Evolutionary conservation across 2,329 filamentous ascomycete genomes (phyloP).

Genomic region (Capronia coronata): DNA sequence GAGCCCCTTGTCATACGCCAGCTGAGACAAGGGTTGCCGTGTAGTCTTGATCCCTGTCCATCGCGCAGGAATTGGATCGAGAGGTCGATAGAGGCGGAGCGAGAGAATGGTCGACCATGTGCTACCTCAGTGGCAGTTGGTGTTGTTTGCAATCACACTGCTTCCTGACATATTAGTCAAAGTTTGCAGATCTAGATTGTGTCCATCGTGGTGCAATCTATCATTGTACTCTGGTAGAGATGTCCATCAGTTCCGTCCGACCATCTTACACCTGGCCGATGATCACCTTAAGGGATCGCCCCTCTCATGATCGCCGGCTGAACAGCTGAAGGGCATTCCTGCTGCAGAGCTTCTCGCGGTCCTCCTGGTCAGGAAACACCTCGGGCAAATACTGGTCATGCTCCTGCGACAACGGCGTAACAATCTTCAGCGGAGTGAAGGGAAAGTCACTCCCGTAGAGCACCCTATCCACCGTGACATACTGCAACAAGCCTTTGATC

Average conservation of each 20-base stretch:
- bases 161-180: no score
- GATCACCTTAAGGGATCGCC: no score
- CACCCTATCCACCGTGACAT: constrained; percentile 24
- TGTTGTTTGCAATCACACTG: no score
- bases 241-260: no score
- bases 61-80: no score
- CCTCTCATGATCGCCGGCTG: neutral
- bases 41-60: neutral
- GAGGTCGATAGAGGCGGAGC: no score
- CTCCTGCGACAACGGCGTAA: constrained; percentile 17
- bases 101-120: neutral
- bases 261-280: no score
- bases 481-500: constrained; percentile 25
- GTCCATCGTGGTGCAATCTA: no score
- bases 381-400: constrained; percentile 23
- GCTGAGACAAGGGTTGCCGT: no score
- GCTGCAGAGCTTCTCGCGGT: constrained; percentile 19
- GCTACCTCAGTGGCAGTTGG: no score
- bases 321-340: constrained; percentile 25
- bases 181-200: no score
- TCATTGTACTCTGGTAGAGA: no score
- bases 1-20: constrained; percentile 3
- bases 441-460: constrained; percentile 28
- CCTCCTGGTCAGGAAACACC: constrained; percentile 23
- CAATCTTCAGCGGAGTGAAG: constrained; percentile 19